These are phyloP conservation scores for Sugiyamaella boreocaroliniensis DNA, from an alignment of 805 yeast genomes.

Conservation along the genomic window DNA sequence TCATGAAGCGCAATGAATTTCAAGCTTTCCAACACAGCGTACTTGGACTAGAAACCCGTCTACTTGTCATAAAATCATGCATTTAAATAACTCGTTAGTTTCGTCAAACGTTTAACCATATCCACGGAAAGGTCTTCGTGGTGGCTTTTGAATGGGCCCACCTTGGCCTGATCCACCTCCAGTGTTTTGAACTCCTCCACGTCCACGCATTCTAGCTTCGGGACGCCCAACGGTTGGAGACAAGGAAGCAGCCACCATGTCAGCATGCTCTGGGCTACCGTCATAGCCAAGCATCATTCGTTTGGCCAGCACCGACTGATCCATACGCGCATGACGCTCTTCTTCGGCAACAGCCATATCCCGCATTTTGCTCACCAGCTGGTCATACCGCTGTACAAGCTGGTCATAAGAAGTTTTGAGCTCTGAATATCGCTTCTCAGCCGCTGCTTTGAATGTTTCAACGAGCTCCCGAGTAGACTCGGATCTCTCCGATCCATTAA, in stretches of 20 bases:
- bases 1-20: too few species aligned
- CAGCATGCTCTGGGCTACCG: constrained; percentile 3
- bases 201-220: constrained; percentile 14
- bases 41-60: too few species aligned
- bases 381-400: constrained; percentile 21
- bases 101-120: neutral
- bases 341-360: constrained; percentile 23
- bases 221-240: constrained; percentile 2
- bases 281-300: constrained; percentile 15
- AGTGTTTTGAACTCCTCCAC: constrained; percentile 19
- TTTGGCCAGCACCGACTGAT: constrained; percentile 9
- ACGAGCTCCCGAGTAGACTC: constrained; percentile 14
- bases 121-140: neutral
- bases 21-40: too few species aligned
- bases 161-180: neutral
- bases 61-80: neutral
- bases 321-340: constrained; percentile 17
- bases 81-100: neutral
- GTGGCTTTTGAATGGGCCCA: neutral
- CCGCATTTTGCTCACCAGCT: constrained; percentile 24
- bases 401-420: constrained; percentile 26
- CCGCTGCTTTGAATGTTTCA: constrained; percentile 12
- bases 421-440: constrained; percentile 18
- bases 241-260: neutral
- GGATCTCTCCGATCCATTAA: neutral